phyloP scores from a whole-genome alignment of 1,284 basidiomycete genomes.

The Ustilago sp. region DNA sequence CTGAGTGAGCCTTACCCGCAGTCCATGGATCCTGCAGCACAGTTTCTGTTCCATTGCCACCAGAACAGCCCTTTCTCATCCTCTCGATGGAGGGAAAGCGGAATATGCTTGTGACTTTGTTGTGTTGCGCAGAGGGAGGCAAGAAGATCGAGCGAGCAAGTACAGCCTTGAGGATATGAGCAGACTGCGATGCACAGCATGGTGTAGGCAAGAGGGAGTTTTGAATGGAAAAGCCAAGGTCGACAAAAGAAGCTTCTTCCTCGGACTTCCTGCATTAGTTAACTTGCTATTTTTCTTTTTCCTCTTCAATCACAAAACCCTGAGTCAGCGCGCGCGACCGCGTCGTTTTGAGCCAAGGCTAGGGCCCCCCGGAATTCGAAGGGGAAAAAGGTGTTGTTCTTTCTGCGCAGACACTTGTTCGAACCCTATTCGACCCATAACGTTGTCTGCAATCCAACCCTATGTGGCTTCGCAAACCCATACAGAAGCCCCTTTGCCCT shows the following conservation, averaged over 20 bases:
- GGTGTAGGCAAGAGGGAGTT: background rate
- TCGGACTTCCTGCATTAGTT: background rate
- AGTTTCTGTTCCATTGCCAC: background rate
- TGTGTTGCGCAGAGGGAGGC: no score
- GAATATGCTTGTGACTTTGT: no score
- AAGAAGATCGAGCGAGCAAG: background rate
- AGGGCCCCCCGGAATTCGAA: background rate
- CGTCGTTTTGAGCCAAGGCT: background rate
- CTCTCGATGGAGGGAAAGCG: no score
- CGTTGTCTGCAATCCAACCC: constrained; percentile 2
- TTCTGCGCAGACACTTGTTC: background rate
- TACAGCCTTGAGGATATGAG: background rate
- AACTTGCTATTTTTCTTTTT: background rate
- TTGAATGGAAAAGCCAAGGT: background rate
- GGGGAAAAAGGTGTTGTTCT: background rate
- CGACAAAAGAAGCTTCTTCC: background rate
- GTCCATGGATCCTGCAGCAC: background rate
- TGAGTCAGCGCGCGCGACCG: background rate
- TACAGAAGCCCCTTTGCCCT: background rate
- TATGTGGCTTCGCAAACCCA: background rate
- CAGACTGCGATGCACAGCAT: background rate
- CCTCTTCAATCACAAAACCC: background rate
- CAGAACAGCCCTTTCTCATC: no score
- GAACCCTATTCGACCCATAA: background rate
- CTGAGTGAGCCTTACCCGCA: background rate